A percentile compares a stretch with the other conserved stretches of the same genome.
These are phyloP conservation scores for Volvox carteri DNA, from an alignment of 163 green algal genomes.

Conservation along the genomic window DNA sequence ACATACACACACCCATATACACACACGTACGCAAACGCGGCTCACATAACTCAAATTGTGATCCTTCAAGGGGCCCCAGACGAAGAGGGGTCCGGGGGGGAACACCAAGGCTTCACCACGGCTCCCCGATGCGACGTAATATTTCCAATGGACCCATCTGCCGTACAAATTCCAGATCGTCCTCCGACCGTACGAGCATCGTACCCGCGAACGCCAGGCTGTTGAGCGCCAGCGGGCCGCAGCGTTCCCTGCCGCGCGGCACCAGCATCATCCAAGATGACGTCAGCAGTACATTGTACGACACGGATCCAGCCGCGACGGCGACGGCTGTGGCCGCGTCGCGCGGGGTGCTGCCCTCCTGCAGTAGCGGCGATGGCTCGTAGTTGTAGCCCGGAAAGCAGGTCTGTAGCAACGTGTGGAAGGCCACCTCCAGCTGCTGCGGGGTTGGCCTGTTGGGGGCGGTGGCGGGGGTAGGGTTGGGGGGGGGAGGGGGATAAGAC, in stretches of 20 bases:
- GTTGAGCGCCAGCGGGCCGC: slow-evolving; percentile 62
- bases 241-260: slow-evolving; percentile 71
- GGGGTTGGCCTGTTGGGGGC: slow-evolving; percentile 6
- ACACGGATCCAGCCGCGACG: slow-evolving; percentile 32
- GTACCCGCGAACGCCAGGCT: slow-evolving; percentile 84
- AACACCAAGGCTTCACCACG: slow-evolving; percentile 68
- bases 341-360: background rate
- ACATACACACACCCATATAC: no score
- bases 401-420: slow-evolving; percentile 6
- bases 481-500: background rate
- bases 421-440: slow-evolving; percentile 9
- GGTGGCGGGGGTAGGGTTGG: background rate
- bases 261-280: slow-evolving; percentile 78
- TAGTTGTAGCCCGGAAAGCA: slow-evolving; percentile 38
- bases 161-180: slow-evolving; percentile 74
- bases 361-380: background rate
- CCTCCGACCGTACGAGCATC: slow-evolving; percentile 78
- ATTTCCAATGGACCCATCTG: slow-evolving; percentile 64
- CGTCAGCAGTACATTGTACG: slow-evolving; percentile 87
- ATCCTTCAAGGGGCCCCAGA: no score
- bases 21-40: no score
- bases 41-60: no score
- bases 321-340: slow-evolving; percentile 29
- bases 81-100: no score
- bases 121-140: slow-evolving; percentile 66